Conservation (phyloP, 495 filamentous ascomycete genomes). For the Penicillium lagena region DNA sequence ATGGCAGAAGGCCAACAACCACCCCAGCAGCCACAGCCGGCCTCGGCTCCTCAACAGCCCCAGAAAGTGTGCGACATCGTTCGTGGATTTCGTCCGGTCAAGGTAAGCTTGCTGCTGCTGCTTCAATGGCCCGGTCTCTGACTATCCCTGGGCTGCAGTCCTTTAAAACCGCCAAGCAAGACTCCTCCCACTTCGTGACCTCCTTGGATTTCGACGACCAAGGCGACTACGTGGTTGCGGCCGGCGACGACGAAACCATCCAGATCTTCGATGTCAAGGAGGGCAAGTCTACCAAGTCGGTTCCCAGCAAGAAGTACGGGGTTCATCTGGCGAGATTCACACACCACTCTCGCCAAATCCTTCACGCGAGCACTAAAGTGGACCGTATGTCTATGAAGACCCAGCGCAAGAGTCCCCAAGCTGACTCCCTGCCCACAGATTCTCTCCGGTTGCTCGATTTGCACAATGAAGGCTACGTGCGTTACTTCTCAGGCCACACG, state of each 20-base stretch:
- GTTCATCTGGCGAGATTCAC: conserved; percentile 91
- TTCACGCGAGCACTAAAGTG: conserved; percentile 92
- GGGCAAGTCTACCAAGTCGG: conserved; percentile 75
- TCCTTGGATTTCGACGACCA: conserved; percentile 96
- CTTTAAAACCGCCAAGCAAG: conserved; percentile 34
- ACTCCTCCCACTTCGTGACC: conserved; percentile 38
- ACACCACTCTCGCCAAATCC: conserved; percentile 76
- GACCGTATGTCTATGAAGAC: conserved; percentile 43
- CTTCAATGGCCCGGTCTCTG: conserved; percentile 2
- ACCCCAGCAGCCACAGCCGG: conserved; percentile 10
- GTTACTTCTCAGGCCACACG: conserved; percentile 90
- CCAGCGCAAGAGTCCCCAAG: not conserved
- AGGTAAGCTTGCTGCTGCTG: conserved; percentile 24
- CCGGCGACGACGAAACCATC: conserved; percentile 86
- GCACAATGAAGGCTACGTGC: conserved; percentile 89
- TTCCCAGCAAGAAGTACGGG: conserved; percentile 89
- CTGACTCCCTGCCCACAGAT: conserved; percentile 38
- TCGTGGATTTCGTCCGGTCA: conserved; percentile 38
- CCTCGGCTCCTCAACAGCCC: conserved; percentile 25
- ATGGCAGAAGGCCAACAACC: conserved; percentile 31
- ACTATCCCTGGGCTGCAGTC: conserved; percentile 14
- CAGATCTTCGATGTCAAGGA: conserved; percentile 91
- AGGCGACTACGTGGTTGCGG: conserved; percentile 80
- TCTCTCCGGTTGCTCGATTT: conserved; percentile 86
- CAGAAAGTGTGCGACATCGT: conserved; percentile 42